phyloP scores from a whole-genome alignment of 2,329 filamentous ascomycete species.

The Dactylellina parvicollis region DNA sequence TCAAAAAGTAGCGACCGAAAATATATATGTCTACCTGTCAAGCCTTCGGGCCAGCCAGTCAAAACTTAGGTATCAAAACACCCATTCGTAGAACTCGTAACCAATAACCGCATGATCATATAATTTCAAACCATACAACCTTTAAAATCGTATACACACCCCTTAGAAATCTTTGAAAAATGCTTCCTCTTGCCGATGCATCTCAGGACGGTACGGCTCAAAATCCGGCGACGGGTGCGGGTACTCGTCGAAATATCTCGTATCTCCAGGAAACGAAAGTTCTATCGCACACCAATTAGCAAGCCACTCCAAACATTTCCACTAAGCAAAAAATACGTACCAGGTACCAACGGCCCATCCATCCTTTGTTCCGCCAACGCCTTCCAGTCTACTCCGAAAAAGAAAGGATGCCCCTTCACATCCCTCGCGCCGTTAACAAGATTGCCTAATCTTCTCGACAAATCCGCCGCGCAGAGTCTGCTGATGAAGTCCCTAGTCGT shows the following conservation, averaged over 20 bases:
- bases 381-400: constrained; percentile 77
- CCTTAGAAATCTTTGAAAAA: constrained; percentile 77
- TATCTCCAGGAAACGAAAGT: constrained; percentile 76
- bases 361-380: constrained; percentile 72
- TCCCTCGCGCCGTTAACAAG: constrained; percentile 76
- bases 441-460: constrained; percentile 80
- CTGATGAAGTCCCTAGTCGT: constrained; percentile 79
- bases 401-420: constrained; percentile 81
- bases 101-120: no score
- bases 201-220: constrained; percentile 64
- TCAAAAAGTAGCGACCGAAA: no score
- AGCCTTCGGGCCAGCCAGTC: neutral
- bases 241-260: constrained; percentile 83
- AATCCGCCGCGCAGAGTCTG: constrained; percentile 80
- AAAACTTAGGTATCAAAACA: neutral
- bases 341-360: constrained; percentile 60
- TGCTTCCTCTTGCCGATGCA: constrained; percentile 74
- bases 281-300: constrained; percentile 69
- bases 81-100: neutral
- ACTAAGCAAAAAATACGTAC: constrained; percentile 59
- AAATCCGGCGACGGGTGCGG: constrained; percentile 73
- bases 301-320: neutral
- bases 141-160: neutral
- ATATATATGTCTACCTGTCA: neutral
- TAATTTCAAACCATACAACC: no score